Evolutionary conservation across 352 stramenopile species (phyloP), one percentile per base, ranked within the genome.

Genomic region (Globisporangium irregulare): DNA sequence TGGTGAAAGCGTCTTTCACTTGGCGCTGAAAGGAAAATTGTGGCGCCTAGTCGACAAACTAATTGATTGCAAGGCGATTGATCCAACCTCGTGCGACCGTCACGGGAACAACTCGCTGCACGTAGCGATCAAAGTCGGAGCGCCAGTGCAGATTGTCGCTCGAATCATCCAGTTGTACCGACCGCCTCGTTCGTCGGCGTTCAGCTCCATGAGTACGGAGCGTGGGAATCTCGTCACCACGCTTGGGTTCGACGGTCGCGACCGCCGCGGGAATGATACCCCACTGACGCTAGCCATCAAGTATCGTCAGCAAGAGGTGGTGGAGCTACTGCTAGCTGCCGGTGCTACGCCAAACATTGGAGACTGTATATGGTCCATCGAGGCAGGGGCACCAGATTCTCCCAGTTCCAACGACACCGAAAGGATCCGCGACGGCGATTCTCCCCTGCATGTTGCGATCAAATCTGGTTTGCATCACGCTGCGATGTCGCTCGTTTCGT

Each of bases 1-100:
- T 14, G 81, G 82, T 12, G 81, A 91, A 25, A 73, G 79, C 0
- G 76, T 87, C 14, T 69, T 89, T 2, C 86, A 92, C 62, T 69
- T 91, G 46, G 84, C 86, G 6, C 69, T 94, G 36, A 78, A 79
- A 60, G 75, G 78, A 9, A 73, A 60, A n/a, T 76, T 92, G 62
- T 94, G 86, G 86, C 73, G 71, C 4, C 67, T 91, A n/a, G 80
- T 89, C n/a, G 72, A 78, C 48, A 68, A 69, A 15, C 65, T 94
- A 12, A 64, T 92, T 3, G 67, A 79, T 32, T 71, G 74, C 43
- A 72, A 77, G 3, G 73, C 82, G 12, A 66, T 87, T 18, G 79
- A 86, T 54, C 73, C 82, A 2, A 78, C 73, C 46, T 76, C 73
- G 6, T 77, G 75, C 43, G 84, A 91, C 62, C 66, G 58, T 8